Base-by-base conservation (phyloP, 257 asterid species). In the Lavandula angustifolia region DNA sequence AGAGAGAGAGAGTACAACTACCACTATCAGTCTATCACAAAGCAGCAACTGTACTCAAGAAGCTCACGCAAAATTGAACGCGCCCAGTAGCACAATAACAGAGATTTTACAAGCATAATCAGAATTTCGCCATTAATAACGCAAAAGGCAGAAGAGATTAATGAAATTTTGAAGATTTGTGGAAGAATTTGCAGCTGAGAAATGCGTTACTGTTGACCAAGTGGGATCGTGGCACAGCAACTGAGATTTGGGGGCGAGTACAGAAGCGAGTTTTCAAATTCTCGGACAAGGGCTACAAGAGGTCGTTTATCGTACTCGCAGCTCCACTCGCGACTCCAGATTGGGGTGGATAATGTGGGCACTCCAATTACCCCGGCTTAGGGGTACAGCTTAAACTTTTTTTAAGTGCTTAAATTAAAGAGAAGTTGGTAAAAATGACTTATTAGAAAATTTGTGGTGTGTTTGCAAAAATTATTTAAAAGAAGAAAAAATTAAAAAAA, bases 241-340 rank as follows among this genome's bases (percentile, higher is more conserved):
- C 3, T 38, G 51, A 34, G 64, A 56, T 72, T 75, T 68, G 76
- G 80, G 78, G 73, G 87, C 79, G 85, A 79, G 81, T 58, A 74
- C 62, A 8, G 34, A 54, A 54, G 49, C 54, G 66, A 14, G 52
- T 67, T 27, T 68, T 46, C 27, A 13, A 54, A 71, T 66, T 22
- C 27, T 22, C 27, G 27, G 27, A 54, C 1, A 38, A 37, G 78
- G 79, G 70, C 59, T 56, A 6, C 41, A 53, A 54, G 11, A 43
- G 35, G 48, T 50, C 14, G 10, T 42, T 63, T 22, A 31, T 7
- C 35, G 73, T 81, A 78, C 81, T 75, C 76, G 81, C 79, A 57
- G 6, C n/a, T 32, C 4, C 49, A 59, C 13, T 79, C 68, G 79
- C 74, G 68, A 55, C 51, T 27, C 50, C 5, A 31, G 27, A 22